A percentile compares a stretch with the other conserved stretches of the same genome.
phyloP scores from a whole-genome alignment of 164 flowering plant species.

The Tinospora cordifolia region DNA sequence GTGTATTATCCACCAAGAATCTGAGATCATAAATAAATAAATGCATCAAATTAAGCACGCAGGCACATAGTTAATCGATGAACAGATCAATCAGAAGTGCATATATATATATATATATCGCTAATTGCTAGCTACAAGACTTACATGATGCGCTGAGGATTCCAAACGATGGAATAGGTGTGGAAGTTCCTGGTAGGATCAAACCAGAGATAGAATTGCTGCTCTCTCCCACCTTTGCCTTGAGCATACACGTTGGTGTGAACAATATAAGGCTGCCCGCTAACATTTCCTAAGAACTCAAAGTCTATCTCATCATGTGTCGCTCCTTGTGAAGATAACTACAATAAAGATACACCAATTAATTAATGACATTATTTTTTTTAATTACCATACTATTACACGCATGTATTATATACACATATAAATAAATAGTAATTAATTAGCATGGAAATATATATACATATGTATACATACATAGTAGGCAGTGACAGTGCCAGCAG shows the following conservation, averaged over 20 bases:
- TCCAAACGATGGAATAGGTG: constrained; percentile 32
- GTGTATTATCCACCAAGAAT: constrained; percentile 9
- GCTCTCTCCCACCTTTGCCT: constrained; percentile 33
- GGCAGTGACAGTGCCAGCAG: constrained; percentile 15
- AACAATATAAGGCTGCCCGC: constrained; percentile 28
- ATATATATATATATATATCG: too few relatives aligned
- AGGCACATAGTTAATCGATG: not conserved
- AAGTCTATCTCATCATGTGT: constrained; percentile 32
- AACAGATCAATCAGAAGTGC: too few relatives aligned
- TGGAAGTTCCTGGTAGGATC: constrained; percentile 32
- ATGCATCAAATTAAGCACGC: not conserved
- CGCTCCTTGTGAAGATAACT: constrained; percentile 27
- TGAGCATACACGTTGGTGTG: constrained; percentile 29
- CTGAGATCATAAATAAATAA: not conserved
- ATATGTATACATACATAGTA: constrained; percentile 9
- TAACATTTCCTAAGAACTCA: constrained; percentile 33
- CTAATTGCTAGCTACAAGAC: not conserved
- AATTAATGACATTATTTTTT: too few relatives aligned
- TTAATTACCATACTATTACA: too few relatives aligned
- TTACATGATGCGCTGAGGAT: constrained; percentile 19
- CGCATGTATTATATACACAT: too few relatives aligned
- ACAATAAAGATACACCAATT: constrained; percentile 5
- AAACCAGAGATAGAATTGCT: constrained; percentile 33
- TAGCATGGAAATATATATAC: too few relatives aligned
- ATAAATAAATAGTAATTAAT: not conserved